Evolutionary conservation across 805 yeast species (phyloP).

Genomic region (Candida tallmaniae): DNA sequence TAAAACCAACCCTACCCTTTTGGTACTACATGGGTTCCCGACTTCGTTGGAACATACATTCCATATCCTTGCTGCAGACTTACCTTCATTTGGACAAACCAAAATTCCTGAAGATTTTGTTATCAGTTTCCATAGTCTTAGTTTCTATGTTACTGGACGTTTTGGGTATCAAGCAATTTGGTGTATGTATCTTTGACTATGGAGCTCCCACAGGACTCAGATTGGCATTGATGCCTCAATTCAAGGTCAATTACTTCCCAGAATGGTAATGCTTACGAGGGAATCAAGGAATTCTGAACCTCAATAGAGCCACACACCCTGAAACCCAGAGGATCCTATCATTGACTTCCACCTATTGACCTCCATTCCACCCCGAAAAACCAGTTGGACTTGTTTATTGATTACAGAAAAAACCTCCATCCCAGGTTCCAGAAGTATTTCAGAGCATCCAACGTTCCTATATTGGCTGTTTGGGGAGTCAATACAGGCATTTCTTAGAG

Average conservation of each 20-base stretch:
- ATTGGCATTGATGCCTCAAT: slow-evolving; percentile 29
- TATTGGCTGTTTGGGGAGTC: slow-evolving; percentile 38
- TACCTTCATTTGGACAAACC: slow-evolving; percentile 42
- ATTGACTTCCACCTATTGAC: slow-evolving; percentile 25
- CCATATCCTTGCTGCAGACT: slow-evolving; percentile 41
- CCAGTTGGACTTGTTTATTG: slow-evolving; percentile 32
- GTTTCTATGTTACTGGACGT: slow-evolving; percentile 24
- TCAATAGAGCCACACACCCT: no score
- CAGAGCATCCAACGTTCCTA: slow-evolving; percentile 25
- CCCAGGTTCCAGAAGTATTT: slow-evolving; percentile 33
- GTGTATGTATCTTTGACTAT: slow-evolving; percentile 39
- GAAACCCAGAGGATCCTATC: slow-evolving; percentile 28
- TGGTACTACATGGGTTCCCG: slow-evolving; percentile 43
- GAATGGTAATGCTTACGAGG: slow-evolving; percentile 44
- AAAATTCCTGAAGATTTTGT: slow-evolving; percentile 20
- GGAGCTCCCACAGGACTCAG: slow-evolving; percentile 42
- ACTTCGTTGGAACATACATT: slow-evolving; percentile 33
- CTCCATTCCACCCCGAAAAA: slow-evolving; percentile 17
- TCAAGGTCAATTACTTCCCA: slow-evolving; percentile 29
- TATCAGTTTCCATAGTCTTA: slow-evolving; percentile 26
- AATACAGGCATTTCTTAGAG: slow-evolving; percentile 36
- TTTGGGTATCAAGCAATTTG: slow-evolving; percentile 22
- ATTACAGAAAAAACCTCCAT: slow-evolving; percentile 34
- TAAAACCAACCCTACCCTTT: slow-evolving; percentile 21
- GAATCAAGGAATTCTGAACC: slow-evolving; percentile 38